These are phyloP conservation scores for Rhododendron kiyosumense DNA, from an alignment of 148 eudicot genomes.

Conservation along the genomic window DNA sequence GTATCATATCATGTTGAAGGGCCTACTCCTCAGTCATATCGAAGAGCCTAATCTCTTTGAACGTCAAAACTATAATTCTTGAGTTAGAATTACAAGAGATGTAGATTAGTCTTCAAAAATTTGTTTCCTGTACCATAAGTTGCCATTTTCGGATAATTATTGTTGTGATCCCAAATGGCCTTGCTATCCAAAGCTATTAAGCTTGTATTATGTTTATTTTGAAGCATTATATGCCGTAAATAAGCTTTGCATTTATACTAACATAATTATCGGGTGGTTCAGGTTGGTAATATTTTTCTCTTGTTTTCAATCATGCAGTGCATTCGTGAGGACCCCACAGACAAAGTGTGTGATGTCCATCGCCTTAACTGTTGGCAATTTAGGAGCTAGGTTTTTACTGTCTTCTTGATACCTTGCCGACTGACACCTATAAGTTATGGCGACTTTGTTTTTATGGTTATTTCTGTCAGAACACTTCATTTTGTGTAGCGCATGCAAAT, in stretches of 20 bases:
- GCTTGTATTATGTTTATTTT: not conserved
- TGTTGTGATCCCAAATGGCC: not conserved
- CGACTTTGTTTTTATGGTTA: not conserved
- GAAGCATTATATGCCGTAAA: not conserved
- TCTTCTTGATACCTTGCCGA: not conserved
- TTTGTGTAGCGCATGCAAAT: too few species aligned
- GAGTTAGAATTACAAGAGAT: not conserved
- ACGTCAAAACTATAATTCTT: not conserved
- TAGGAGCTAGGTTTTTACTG: not conserved
- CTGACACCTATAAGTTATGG: not conserved
- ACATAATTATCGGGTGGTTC: not conserved
- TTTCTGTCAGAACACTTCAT: not conserved
- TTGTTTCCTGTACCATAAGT: too few species aligned
- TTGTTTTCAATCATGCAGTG: not conserved
- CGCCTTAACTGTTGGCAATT: not conserved
- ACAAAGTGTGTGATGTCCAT: not conserved
- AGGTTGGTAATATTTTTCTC: not conserved
- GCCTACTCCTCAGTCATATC: not conserved
- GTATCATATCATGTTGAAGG: not conserved
- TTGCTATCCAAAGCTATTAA: not conserved
- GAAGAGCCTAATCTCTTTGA: not conserved
- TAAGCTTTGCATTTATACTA: not conserved
- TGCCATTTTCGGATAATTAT: not conserved
- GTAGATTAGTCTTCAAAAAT: not conserved
- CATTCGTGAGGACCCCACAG: not conserved